Conservation (phyloP, 768 basidiomycete species). For the Filobasidium floriforme region DNA sequence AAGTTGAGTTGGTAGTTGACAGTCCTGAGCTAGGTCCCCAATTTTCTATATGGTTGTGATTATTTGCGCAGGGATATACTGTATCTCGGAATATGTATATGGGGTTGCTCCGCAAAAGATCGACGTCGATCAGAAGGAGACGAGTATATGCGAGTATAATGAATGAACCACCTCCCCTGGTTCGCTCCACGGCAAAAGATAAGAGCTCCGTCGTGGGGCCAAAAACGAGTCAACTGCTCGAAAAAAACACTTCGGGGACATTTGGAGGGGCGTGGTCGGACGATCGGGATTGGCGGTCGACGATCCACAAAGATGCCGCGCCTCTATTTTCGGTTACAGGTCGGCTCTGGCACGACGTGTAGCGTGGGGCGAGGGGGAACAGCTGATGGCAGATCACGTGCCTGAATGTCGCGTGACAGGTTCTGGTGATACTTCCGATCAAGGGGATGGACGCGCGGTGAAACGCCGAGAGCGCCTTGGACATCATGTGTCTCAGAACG, state of each 20-base stretch:
- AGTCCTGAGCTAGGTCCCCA: background rate
- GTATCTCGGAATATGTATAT: background rate
- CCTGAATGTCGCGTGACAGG: too few species aligned
- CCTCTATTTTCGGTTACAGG: background rate
- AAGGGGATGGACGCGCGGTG: too few species aligned
- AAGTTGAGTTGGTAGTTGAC: background rate
- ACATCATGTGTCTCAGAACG: too few species aligned
- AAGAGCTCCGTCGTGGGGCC: background rate
- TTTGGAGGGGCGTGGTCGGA: background rate
- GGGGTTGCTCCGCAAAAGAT: background rate
- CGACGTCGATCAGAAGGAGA: too few species aligned
- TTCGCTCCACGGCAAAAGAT: too few species aligned
- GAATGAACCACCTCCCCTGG: too few species aligned
- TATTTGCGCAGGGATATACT: background rate
- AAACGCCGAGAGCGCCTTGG: too few species aligned
- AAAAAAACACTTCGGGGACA: background rate
- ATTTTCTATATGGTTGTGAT: background rate
- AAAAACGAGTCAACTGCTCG: background rate
- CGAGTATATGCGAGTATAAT: too few species aligned
- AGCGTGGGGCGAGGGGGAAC: too few species aligned
- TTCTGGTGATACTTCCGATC: too few species aligned
- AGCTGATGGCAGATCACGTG: too few species aligned
- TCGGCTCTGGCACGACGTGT: background rate
- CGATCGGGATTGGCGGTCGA: slow-evolving; percentile 2
- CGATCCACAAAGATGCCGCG: background rate